Percentiles rank a stretch among this genome's conserved stretches.
Conservation (phyloP, 2,329 filamentous ascomycete genomes). For the Trichoderma sp. region DNA sequence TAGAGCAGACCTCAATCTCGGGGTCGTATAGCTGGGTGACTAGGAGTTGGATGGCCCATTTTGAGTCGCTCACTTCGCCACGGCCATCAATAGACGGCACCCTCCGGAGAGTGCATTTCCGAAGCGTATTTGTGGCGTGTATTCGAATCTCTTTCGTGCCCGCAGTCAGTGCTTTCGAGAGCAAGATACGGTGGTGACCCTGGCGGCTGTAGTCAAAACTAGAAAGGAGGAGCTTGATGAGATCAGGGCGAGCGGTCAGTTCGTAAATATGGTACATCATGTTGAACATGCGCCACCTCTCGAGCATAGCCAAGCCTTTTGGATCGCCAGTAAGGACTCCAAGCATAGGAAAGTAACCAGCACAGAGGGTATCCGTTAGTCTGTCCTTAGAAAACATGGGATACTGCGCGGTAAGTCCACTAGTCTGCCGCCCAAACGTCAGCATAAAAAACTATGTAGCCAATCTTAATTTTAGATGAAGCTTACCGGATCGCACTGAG, state of each 20-base stretch:
- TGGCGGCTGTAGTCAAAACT: constrained; percentile 90
- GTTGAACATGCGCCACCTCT: constrained; percentile 97
- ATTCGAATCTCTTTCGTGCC: constrained; percentile 90
- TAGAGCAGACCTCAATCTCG: constrained; percentile 92
- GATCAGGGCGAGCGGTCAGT: constrained; percentile 81
- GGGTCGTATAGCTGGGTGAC: constrained; percentile 98
- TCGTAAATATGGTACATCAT: constrained; percentile 99
- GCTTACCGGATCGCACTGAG: constrained; percentile 83
- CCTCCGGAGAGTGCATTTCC: constrained; percentile 72
- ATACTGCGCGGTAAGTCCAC: constrained; percentile 72
- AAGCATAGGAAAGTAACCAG: constrained; percentile 91
- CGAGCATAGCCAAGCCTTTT: constrained; percentile 83
- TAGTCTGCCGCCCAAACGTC: constrained; percentile 45
- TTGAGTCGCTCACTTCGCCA: constrained; percentile 61
- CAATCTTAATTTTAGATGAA: neutral
- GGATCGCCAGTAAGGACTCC: constrained; percentile 80
- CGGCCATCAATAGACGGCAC: constrained; percentile 37
- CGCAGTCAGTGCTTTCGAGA: constrained; percentile 90
- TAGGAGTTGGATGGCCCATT: constrained; percentile 95
- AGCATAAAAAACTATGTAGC: neutral
- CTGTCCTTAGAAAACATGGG: constrained; percentile 87
- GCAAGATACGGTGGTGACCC: constrained; percentile 84
- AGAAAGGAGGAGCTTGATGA: constrained; percentile 82
- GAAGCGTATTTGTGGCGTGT: constrained; percentile 78
- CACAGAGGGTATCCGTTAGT: constrained; percentile 80